Evolutionary conservation across 2,329 filamentous ascomycete genomes (phyloP).

Genomic region (Alternaria sp.): DNA sequence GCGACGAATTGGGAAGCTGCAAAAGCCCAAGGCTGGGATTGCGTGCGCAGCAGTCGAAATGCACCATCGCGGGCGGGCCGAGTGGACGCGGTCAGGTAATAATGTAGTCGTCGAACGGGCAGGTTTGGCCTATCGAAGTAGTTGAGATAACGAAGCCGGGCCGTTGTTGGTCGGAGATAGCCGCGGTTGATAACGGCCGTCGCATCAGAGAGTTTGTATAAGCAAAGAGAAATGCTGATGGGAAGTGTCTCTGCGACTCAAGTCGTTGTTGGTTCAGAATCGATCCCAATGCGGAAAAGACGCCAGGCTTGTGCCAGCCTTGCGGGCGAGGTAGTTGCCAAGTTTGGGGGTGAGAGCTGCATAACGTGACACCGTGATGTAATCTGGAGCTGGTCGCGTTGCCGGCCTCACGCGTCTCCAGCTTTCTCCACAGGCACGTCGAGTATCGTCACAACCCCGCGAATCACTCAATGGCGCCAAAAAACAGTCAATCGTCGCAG

Average conservation of each 20-base stretch:
- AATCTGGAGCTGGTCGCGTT: conserved; percentile 11
- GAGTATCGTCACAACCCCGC: conserved; percentile 14
- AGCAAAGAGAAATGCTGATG: background rate
- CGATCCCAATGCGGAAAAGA: background rate
- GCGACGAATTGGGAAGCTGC: conserved; percentile 15
- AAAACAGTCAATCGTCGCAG: conserved; percentile 43
- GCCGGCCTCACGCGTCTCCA: conserved; percentile 24
- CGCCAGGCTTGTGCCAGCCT: background rate
- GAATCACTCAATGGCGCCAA: conserved; percentile 46
- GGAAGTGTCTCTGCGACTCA: background rate
- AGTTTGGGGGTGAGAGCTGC: background rate
- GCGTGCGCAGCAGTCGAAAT: conserved; percentile 5
- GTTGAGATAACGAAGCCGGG: conserved; percentile 11
- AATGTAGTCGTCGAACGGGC: background rate
- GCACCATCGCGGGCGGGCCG: conserved; percentile 5
- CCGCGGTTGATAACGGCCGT: background rate
- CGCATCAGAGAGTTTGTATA: background rate
- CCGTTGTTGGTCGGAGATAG: conserved; percentile 2
- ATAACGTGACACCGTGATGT: conserved; percentile 38
- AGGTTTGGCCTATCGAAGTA: background rate
- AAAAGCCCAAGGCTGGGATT: conserved; percentile 2
- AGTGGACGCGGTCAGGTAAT: conserved; percentile 2
- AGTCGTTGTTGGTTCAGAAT: background rate
- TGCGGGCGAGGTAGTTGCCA: background rate
- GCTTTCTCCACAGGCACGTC: conserved; percentile 18